Conservation (phyloP, 2,329 filamentous ascomycete genomes). For the Exophiala phaeomuriformis region DNA sequence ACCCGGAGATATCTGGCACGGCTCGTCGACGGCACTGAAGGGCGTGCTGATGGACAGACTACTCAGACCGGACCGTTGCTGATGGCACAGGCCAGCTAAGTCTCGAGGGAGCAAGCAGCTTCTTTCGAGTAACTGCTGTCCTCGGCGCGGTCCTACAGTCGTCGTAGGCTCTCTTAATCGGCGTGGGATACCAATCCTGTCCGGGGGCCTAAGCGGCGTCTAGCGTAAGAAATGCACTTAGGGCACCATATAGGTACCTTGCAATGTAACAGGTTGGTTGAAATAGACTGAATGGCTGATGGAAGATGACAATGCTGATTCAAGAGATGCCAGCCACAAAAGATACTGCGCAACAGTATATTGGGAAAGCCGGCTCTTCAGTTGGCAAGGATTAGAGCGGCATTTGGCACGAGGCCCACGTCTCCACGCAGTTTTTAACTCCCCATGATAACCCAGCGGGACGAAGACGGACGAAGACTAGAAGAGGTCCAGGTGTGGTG, state of each 20-base stretch:
- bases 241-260: conserved; percentile 7
- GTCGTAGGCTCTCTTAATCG: conserved; percentile 7
- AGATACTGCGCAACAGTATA: neutral
- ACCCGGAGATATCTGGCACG: conserved; percentile 9
- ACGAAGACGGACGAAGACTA: neutral
- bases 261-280: conserved; percentile 1
- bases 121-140: conserved; percentile 10
- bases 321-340: conserved; percentile 2
- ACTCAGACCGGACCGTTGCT: conserved; percentile 10
- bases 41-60: conserved; percentile 13
- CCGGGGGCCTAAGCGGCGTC: conserved; percentile 13
- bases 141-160: conserved; percentile 16
- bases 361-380: too few relatives aligned
- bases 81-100: conserved; percentile 14
- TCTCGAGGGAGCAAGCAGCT: conserved; percentile 12
- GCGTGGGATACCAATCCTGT: conserved; percentile 12
- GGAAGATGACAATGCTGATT: conserved; percentile 9
- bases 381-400: too few relatives aligned
- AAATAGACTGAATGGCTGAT: conserved; percentile 2
- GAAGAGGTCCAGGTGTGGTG: neutral
- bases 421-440: too few relatives aligned
- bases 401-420: too few relatives aligned
- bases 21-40: conserved; percentile 9
- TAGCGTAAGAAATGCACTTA: conserved; percentile 7
- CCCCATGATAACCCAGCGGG: too few relatives aligned